Percentiles rank a stretch among this genome's conserved stretches.
phyloP scores from a whole-genome alignment of 495 filamentous ascomycete genomes.

The Podospora australis region DNA sequence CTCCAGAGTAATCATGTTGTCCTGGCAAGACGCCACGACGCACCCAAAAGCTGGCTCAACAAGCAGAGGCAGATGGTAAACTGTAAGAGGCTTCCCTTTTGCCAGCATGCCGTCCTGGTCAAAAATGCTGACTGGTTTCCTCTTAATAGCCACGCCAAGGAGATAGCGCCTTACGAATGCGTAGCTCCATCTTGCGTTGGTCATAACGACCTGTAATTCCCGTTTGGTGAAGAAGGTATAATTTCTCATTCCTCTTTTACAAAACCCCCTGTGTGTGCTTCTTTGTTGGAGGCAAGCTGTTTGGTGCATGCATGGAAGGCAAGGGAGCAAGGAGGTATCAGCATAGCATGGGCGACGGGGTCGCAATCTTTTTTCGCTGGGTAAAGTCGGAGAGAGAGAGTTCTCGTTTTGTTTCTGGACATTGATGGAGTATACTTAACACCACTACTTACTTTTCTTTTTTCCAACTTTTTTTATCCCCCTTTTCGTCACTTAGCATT shows the following conservation, averaged over 20 bases:
- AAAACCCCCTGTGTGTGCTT: too few relatives aligned
- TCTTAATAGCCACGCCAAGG: slow-evolving; percentile 37
- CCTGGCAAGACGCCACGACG: slow-evolving; percentile 65
- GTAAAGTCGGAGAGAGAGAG: background rate
- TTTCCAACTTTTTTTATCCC: background rate
- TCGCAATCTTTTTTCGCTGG: background rate
- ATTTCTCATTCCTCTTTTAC: too few relatives aligned
- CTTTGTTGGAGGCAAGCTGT: too few relatives aligned
- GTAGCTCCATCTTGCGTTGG: slow-evolving; percentile 11
- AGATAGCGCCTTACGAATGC: slow-evolving; percentile 35
- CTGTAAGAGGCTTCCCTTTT: slow-evolving; percentile 29
- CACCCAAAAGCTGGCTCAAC: slow-evolving; percentile 81
- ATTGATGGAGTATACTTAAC: background rate
- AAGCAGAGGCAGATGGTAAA: slow-evolving; percentile 76
- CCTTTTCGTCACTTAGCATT: background rate
- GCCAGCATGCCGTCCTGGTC: too few relatives aligned
- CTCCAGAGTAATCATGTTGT: slow-evolving; percentile 85
- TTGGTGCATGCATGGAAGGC: background rate
- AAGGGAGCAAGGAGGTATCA: background rate
- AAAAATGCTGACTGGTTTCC: background rate
- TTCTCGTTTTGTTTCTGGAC: background rate
- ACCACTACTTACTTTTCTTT: background rate
- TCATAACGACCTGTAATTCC: too few relatives aligned
- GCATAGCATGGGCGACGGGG: background rate
- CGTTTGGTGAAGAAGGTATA: background rate